Percentiles rank a stretch among this genome's conserved stretches.
These are phyloP conservation scores for Coemansia sp. DNA, from an alignment of 192 early-diverging fungal genomes.

Conservation along the genomic window DNA sequence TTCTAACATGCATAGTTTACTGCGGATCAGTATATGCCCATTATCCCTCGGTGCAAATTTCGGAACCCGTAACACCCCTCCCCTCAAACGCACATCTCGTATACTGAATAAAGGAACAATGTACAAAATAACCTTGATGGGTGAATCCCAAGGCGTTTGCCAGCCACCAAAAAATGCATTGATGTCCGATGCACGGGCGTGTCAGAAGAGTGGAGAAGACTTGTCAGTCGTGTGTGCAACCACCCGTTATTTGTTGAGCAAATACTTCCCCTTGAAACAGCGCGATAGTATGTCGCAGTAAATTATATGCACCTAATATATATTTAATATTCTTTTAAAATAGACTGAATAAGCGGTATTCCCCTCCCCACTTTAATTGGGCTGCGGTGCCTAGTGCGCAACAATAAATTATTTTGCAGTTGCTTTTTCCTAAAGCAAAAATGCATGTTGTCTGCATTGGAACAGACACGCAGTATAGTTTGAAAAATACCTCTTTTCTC, in stretches of 20 bases:
- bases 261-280: neutral
- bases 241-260: neutral
- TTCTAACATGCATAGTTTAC: neutral
- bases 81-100: neutral
- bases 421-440: too few species aligned
- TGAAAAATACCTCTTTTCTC: neutral
- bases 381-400: neutral
- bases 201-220: constrained; percentile 32
- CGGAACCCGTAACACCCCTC: neutral
- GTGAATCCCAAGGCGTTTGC: neutral
- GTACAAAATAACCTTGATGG: neutral
- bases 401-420: neutral
- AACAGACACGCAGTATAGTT: too few species aligned
- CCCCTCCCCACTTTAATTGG: neutral
- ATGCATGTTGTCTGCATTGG: too few species aligned
- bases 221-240: constrained; percentile 7
- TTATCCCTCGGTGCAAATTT: neutral
- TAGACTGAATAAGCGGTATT: neutral
- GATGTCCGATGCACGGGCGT: constrained; percentile 1
- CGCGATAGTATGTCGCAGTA: neutral
- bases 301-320: neutral
- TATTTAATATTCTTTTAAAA: neutral
- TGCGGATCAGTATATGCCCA: neutral
- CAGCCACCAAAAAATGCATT: constrained; percentile 13
- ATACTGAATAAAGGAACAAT: neutral